Evolutionary conservation across 345 rosid genomes (phyloP).

Genomic region (Laguncularia racemosa): DNA sequence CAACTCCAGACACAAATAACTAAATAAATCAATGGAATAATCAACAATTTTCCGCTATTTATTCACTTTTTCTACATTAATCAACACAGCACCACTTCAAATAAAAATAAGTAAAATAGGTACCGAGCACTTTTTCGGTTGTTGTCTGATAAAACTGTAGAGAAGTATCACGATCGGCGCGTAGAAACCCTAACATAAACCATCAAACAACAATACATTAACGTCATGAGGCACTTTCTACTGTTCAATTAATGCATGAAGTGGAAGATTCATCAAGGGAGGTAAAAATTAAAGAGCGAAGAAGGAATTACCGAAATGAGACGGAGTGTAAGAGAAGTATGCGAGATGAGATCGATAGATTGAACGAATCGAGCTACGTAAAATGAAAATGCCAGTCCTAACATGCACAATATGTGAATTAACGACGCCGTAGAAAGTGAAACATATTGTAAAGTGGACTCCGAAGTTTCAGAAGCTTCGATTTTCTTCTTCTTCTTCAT

Average conservation of each 20-base stretch:
- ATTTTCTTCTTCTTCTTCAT: slow-evolving; percentile 4
- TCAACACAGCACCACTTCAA: background rate
- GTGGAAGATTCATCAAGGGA: background rate
- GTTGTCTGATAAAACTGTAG: slow-evolving; percentile 44
- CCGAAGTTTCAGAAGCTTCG: background rate
- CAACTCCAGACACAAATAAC: too few relatives aligned
- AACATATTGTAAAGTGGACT: background rate
- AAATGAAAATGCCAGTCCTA: slow-evolving; percentile 35
- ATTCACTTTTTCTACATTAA: background rate
- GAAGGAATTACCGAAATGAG: slow-evolving; percentile 41
- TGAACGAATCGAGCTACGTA: slow-evolving; percentile 37
- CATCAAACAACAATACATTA: background rate
- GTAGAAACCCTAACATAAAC: slow-evolving; percentile 33
- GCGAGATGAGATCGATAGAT: slow-evolving; percentile 48
- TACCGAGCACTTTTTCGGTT: slow-evolving; percentile 59
- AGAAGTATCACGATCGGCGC: slow-evolving; percentile 40
- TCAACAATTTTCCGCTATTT: background rate
- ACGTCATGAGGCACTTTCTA: background rate
- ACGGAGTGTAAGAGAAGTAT: slow-evolving; percentile 51
- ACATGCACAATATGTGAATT: slow-evolving; percentile 34
- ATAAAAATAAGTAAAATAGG: background rate
- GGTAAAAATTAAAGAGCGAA: background rate
- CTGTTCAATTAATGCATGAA: background rate
- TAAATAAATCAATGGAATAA: too few relatives aligned
- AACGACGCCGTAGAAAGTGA: slow-evolving; percentile 20